These are phyloP conservation scores for Fomitiporia mediterranea DNA, from an alignment of 1,284 basidiomycete species.

Conservation along the genomic window DNA sequence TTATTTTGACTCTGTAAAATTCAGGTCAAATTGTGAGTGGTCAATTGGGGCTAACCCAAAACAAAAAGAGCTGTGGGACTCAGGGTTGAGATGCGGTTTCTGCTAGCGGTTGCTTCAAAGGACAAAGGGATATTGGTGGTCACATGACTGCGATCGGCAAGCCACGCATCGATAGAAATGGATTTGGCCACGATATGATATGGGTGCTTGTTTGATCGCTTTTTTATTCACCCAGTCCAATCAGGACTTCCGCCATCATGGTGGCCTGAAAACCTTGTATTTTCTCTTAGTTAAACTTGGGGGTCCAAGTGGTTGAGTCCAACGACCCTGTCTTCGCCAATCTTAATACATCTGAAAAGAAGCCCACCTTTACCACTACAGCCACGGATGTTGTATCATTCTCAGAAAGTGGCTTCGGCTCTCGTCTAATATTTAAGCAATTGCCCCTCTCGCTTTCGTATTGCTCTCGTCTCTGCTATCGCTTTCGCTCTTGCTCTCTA, in stretches of 20 bases:
- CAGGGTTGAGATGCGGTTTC: too few relatives aligned
- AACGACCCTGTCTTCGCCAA: background rate
- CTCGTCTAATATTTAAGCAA: conserved; percentile 12
- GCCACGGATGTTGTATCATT: background rate
- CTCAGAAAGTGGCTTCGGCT: conserved; percentile 1
- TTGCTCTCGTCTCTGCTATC: conserved; percentile 16
- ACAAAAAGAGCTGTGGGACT: too few relatives aligned
- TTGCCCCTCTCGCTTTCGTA: conserved; percentile 19
- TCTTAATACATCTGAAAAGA: background rate
- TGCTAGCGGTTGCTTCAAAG: too few relatives aligned
- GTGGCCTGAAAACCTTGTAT: conserved; percentile 4
- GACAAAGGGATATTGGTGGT: too few relatives aligned
- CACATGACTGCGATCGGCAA: too few relatives aligned
- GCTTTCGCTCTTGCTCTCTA: conserved; percentile 4
- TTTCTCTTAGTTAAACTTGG: background rate
- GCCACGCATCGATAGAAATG: too few relatives aligned
- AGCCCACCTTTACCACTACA: background rate
- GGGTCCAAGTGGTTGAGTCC: background rate
- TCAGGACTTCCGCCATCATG: background rate
- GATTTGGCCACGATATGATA: too few relatives aligned
- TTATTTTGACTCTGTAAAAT: too few relatives aligned
- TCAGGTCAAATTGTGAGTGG: too few relatives aligned
- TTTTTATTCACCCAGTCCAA: too few relatives aligned
- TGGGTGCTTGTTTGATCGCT: too few relatives aligned
- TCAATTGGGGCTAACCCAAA: too few relatives aligned